Base-by-base conservation (phyloP, 495 filamentous ascomycete genomes). In the Podospora bellae-mahoneyi region DNA sequence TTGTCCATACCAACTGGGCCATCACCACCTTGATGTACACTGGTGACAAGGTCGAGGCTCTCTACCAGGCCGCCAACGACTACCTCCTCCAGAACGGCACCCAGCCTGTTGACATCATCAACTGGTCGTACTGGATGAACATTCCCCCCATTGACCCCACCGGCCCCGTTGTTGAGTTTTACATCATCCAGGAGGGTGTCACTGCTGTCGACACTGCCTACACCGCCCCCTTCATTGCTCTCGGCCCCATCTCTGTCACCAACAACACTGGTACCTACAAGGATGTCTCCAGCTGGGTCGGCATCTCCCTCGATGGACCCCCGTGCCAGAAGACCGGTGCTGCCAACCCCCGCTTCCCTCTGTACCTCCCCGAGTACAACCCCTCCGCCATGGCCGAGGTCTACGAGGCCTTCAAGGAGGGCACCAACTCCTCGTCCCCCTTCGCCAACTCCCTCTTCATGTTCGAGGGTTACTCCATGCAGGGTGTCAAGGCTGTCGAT, bases 381-480 rank as follows among this genome's bases (percentile, higher is more conserved):
- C 62, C 77, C 32, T 64, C 78, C 1, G 84, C 84, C 13, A 78
- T 82, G 69, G 71, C 68, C 65, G 64, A 73, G 62, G 78, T 75
- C 10, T 86, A 79, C 64, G 73, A 81, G 20, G n/a, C 76, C 58
- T 86, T 80, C 73, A 73, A 74, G 4, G 58, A 68, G 9, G 75
- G 71, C 30, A 72, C 69, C 34, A 66, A 57, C 48, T 53, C 44
- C 5, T 59, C 69, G 20, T 68, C 73, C 10, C 53, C 69, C 19
- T 78, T 80, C 34, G 71, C 69, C 66, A 71, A 70, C 48, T 83
- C 84, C 2, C 71, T 84, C 44, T 81, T 87, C 75, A 81, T 85
- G 76, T 84, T 88, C 64, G 86, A 88, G 69, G 84, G 81, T 18
- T 87, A 86, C 76, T 80, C 84, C 7, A 66, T 69, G 6, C 67